Evolutionary conservation across 2,329 filamentous ascomycete genomes (phyloP), one percentile per base, ranked within the genome.

Genomic region (Arthrobotrys entomopaga): DNA sequence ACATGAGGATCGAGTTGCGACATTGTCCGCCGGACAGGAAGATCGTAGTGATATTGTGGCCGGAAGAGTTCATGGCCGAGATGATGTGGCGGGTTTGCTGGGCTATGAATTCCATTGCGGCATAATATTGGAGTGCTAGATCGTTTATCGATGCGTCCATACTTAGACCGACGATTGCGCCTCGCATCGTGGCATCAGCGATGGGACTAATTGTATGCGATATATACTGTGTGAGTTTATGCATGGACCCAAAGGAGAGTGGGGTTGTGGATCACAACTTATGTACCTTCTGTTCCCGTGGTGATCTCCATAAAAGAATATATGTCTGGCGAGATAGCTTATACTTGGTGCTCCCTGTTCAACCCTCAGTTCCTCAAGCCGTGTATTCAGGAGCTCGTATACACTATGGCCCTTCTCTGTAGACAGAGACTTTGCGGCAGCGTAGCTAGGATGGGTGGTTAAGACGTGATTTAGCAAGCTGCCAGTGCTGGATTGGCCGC

Each of bases 1-100:
- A 87, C 90, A 99, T 97, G 65, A 99, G 85, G 73, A 98, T 88
- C 38, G 90, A 88, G 82, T 99, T 99, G 83, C 97, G 93, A 84
- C 95, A 99, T 82, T 98, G 95, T 10, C 92, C 96, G 75, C 95
- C 95, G 3, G 92, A 97, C 95, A 99, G 98, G 87, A 98, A 99
- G 82, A 99, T 97, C 76, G 90, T 94, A 57, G 86, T 89, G 81
- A 99, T 93, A 78, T 87, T 85, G 83, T 99, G 95, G 8, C 95
- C 95, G 0, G 92, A 85, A 53, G 87, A 84, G 85, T 98, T 99
- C 93, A 99, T 97, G 40, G 90, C 87, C 79, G 96, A 90, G 77
- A 99, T 87, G 79, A 99, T 99, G 82, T 99, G 95, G 70, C 91
- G 89, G 0, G 95, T 99, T 82, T 99, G 95, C 81, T 98, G 87